These are phyloP conservation scores for Paracorniculantispora psalliotae DNA, from an alignment of 2,329 filamentous ascomycete species.

Conservation along the genomic window DNA sequence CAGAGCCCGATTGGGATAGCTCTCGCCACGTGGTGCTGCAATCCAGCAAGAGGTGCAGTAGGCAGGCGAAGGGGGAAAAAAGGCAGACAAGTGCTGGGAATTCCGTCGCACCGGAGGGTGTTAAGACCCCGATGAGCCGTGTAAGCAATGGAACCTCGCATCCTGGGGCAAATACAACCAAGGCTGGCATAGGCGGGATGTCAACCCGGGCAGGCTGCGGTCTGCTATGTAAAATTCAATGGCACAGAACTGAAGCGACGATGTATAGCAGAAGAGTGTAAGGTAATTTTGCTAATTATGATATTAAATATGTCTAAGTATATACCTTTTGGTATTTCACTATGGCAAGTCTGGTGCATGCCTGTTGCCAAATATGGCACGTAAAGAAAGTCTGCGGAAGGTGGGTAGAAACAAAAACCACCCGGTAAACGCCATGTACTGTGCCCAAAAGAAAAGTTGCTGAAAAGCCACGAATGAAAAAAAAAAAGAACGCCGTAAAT, in stretches of 20 bases:
- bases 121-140: neutral
- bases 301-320: neutral
- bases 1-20: neutral
- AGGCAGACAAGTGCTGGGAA: neutral
- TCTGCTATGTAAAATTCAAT: no score
- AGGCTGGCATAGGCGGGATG: no score
- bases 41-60: neutral
- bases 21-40: slow-evolving; percentile 5
- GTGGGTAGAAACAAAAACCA: neutral
- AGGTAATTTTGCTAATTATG: neutral
- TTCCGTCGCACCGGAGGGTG: neutral
- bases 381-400: neutral
- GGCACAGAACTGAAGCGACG: no score
- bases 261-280: neutral
- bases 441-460: neutral
- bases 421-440: neutral
- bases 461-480: neutral
- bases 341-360: neutral
- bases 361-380: neutral
- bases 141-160: no score
- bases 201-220: no score
- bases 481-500: slow-evolving; percentile 1
- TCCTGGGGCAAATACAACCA: no score
- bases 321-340: neutral
- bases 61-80: neutral